A percentile compares a stretch with the other conserved stretches of the same genome.
Evolutionary conservation across 495 filamentous ascomycete species (phyloP).

Genomic region (Lasiosphaeriaceae sp.): DNA sequence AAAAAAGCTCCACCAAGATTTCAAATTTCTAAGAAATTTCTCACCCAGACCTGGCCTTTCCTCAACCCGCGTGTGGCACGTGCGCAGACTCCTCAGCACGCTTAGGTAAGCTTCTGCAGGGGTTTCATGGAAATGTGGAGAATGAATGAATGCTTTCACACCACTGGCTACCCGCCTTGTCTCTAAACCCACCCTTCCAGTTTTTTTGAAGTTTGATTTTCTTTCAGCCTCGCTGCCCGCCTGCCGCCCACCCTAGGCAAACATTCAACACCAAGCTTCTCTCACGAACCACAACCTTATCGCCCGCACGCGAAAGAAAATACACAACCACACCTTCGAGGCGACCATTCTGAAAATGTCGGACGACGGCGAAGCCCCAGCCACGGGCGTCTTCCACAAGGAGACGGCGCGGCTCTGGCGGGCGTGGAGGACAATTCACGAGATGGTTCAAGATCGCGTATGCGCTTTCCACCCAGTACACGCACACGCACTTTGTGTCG

Average conservation of each 20-base stretch:
- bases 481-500: too few relatives aligned
- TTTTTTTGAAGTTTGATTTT: constrained; percentile 6
- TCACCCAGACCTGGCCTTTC: neutral
- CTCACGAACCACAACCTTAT: neutral
- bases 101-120: constrained; percentile 1
- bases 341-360: constrained; percentile 39
- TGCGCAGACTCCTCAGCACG: neutral
- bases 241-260: neutral
- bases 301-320: neutral
- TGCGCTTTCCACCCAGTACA: too few relatives aligned
- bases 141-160: neutral
- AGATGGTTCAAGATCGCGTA: constrained; percentile 83
- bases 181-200: neutral
- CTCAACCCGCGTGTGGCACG: neutral
- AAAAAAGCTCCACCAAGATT: constrained; percentile 2
- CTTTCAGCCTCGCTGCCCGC: constrained; percentile 4
- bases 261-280: neutral
- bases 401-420: constrained; percentile 78
- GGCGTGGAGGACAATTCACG: constrained; percentile 79
- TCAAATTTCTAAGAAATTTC: neutral
- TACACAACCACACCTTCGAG: neutral
- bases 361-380: constrained; percentile 43
- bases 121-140: neutral
- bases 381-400: constrained; percentile 41
- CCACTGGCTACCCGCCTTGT: too few relatives aligned